A percentile compares a stretch with the other conserved stretches of the same genome.
Evolutionary conservation across 192 early-diverging fungal genomes (phyloP).

Genomic region (Podila verticillata): DNA sequence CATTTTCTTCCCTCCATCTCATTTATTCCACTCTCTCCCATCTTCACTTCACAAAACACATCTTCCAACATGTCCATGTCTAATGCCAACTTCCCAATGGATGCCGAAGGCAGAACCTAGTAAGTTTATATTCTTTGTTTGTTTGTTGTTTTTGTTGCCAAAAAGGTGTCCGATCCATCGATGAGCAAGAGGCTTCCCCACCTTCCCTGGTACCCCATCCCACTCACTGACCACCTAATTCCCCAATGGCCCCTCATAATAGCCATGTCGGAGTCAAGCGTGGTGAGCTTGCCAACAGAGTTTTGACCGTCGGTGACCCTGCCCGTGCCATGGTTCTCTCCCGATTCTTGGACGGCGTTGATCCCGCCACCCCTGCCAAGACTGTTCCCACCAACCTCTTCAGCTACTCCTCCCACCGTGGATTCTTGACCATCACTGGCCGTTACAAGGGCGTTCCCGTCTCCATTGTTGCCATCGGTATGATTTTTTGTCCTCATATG

Average conservation of each 20-base stretch:
- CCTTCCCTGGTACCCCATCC: neutral
- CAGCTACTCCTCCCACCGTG: constrained; percentile 69
- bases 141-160: too few relatives aligned
- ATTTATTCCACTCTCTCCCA: neutral
- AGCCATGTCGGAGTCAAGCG: constrained; percentile 78
- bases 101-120: constrained; percentile 80
- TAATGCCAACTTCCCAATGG: constrained; percentile 87
- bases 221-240: neutral
- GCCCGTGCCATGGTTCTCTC: constrained; percentile 75
- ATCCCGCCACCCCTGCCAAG: constrained; percentile 32
- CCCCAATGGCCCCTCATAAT: neutral
- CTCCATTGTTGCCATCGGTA: constrained; percentile 82
- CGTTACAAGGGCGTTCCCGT: constrained; percentile 78
- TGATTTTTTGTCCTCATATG: neutral
- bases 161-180: too few relatives aligned
- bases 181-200: too few relatives aligned
- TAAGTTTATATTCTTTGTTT: constrained; percentile 6
- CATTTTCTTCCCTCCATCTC: neutral
- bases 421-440: constrained; percentile 89
- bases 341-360: constrained; percentile 63
- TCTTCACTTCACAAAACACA: neutral
- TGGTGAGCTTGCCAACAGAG: constrained; percentile 88
- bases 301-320: constrained; percentile 90
- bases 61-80: constrained; percentile 41
- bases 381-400: constrained; percentile 58